phyloP scores from a whole-genome alignment of 2,329 filamentous ascomycete species.

The Alternaria solani region DNA sequence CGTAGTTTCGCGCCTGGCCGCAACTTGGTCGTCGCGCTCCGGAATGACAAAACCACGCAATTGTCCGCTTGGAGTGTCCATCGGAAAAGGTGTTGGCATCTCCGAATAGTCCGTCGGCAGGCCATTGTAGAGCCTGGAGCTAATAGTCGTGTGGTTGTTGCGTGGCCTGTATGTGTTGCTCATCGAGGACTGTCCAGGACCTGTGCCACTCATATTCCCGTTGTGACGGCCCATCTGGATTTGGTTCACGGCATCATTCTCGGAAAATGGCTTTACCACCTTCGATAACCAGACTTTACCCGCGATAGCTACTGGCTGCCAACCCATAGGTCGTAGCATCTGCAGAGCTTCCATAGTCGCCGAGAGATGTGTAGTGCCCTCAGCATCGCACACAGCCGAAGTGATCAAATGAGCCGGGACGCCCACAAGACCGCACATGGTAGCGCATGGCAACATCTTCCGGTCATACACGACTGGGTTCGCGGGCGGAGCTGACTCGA shows the following conservation, averaged over 20 bases:
- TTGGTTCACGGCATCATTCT: conserved; percentile 9
- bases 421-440: not conserved
- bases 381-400: not conserved
- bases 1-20: not conserved
- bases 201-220: not conserved
- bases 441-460: not conserved
- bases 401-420: conserved; percentile 1
- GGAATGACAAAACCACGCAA: not conserved
- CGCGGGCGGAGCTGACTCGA: not conserved
- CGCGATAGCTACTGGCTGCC: not conserved
- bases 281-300: conserved; percentile 12
- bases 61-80: not conserved
- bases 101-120: not conserved
- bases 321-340: conserved; percentile 5
- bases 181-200: not conserved
- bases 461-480: not conserved
- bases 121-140: fast-evolving
- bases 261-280: conserved; percentile 12
- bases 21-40: not conserved
- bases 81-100: too few species aligned
- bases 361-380: not conserved
- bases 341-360: conserved; percentile 10
- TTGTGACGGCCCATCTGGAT: not conserved
- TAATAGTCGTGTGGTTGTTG: not conserved
- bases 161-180: not conserved